These are phyloP conservation scores for Dalechampia spathulata DNA, from an alignment of 441 rosid genomes.

Conservation along the genomic window DNA sequence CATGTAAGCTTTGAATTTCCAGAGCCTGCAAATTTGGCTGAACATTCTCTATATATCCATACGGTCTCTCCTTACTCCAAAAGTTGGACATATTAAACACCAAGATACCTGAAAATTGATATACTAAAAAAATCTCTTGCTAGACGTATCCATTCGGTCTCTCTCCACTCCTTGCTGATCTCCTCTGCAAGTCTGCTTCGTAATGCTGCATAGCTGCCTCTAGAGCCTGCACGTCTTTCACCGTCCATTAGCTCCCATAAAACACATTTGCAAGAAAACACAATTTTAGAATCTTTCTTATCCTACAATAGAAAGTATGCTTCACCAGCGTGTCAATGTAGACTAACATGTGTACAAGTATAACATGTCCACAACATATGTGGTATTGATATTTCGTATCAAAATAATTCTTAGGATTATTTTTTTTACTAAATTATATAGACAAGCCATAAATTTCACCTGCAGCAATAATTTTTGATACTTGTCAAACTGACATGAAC, in stretches of 20 bases:
- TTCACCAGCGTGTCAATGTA: background rate
- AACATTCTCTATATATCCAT: background rate
- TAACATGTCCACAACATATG: no score
- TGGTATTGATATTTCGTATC: no score
- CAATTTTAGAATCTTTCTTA: background rate
- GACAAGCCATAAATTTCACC: no score
- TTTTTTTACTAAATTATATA: no score
- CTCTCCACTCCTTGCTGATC: constrained; percentile 45
- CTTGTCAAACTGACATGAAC: no score
- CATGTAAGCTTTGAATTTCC: constrained; percentile 1
- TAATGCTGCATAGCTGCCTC: constrained; percentile 85
- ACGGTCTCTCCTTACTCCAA: background rate
- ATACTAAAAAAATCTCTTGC: background rate
- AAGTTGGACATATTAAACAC: no score
- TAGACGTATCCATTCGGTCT: constrained; percentile 45
- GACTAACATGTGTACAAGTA: background rate
- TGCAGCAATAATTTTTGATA: no score
- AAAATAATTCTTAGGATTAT: no score
- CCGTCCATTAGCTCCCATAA: background rate
- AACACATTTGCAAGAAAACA: background rate
- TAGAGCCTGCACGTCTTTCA: constrained; percentile 45
- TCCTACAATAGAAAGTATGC: background rate
- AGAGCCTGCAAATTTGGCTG: background rate
- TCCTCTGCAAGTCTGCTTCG: constrained; percentile 71
- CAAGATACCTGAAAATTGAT: background rate